Conservation (phyloP, 129 eudicot genomes). For the Smallanthus sonchifolius region DNA sequence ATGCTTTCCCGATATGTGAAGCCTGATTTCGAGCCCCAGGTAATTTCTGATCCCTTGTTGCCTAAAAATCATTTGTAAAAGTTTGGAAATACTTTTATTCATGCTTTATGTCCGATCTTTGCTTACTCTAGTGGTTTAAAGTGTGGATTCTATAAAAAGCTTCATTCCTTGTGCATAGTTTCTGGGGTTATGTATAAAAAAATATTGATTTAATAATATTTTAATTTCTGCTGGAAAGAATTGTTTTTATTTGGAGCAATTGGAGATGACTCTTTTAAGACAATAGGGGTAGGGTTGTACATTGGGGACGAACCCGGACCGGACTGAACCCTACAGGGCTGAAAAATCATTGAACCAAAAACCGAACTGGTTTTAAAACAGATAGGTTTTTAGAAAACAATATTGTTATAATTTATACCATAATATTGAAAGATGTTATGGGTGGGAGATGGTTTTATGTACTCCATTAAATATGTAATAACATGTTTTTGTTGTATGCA, state of each 20-base stretch:
- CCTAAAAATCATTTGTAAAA: slow-evolving; percentile 43
- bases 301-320: no score
- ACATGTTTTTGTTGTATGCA: no score
- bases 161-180: neutral
- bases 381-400: no score
- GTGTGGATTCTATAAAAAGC: neutral
- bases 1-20: slow-evolving; percentile 62
- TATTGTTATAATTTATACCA: no score
- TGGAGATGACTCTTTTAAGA: no score
- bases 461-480: no score
- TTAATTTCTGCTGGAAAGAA: neutral
- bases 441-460: no score
- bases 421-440: no score
- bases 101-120: neutral
- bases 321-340: no score
- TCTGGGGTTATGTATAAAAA: neutral
- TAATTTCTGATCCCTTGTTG: slow-evolving; percentile 76
- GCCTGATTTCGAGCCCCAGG: slow-evolving; percentile 92
- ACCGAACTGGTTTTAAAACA: no score
- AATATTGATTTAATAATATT: neutral
- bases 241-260: neutral
- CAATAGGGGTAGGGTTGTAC: no score
- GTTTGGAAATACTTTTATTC: neutral
- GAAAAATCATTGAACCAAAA: no score
- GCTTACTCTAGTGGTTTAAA: neutral